These are phyloP conservation scores for Wickerhamomyces alni DNA, from an alignment of 805 yeast species.

Conservation along the genomic window DNA sequence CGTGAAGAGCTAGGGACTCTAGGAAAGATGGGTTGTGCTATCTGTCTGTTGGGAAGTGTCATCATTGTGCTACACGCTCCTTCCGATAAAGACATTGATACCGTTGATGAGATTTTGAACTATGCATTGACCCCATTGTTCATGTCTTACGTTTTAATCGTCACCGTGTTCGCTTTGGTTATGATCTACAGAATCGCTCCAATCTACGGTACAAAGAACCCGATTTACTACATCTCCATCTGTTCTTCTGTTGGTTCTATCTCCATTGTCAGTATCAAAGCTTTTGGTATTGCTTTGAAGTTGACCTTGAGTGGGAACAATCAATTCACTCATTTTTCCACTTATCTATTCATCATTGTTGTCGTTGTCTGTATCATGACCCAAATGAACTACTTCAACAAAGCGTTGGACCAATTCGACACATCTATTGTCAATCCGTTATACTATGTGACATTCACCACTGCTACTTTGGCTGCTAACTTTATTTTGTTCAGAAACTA, in stretches of 20 bases:
- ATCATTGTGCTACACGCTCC: slow-evolving; percentile 90
- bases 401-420: slow-evolving; percentile 89
- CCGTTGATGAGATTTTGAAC: slow-evolving; percentile 80
- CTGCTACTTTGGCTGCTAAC: slow-evolving; percentile 80
- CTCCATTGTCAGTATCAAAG: slow-evolving; percentile 87
- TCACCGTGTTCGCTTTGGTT: slow-evolving; percentile 61
- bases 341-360: slow-evolving; percentile 73
- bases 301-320: slow-evolving; percentile 79
- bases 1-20: slow-evolving; percentile 83
- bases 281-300: slow-evolving; percentile 87
- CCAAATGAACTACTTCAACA: slow-evolving; percentile 91
- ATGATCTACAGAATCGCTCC: slow-evolving; percentile 87
- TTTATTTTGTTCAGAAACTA: slow-evolving; percentile 83
- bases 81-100: slow-evolving; percentile 81
- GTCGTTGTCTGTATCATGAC: slow-evolving; percentile 79
- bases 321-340: slow-evolving; percentile 79
- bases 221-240: slow-evolving; percentile 84
- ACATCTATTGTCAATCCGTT: slow-evolving; percentile 89
- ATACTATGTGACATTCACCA: slow-evolving; percentile 87
- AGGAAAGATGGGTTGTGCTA: slow-evolving; percentile 91
- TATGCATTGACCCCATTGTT: slow-evolving; percentile 80
- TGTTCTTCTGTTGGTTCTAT: slow-evolving; percentile 89
- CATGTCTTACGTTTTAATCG: slow-evolving; percentile 55
- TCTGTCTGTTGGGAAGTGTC: slow-evolving; percentile 81
- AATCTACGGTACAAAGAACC: slow-evolving; percentile 68